These are phyloP conservation scores for Wickerhamiella allomyrinae DNA, from an alignment of 805 yeast genomes.

Conservation along the genomic window DNA sequence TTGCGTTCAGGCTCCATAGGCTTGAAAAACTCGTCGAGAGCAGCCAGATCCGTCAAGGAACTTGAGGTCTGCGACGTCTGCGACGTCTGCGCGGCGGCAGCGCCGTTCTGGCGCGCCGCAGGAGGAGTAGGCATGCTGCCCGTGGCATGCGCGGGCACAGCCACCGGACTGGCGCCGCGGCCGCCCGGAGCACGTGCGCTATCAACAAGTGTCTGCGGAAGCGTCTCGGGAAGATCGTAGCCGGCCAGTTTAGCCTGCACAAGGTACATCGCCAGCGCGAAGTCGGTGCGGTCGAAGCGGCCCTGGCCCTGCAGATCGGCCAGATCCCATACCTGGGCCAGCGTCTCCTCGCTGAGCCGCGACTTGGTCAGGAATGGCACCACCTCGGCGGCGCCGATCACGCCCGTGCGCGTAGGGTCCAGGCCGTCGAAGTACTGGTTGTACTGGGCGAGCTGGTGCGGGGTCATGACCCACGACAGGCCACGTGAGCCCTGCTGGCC, in stretches of 20 bases:
- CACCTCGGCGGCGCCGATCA: slow-evolving; percentile 61
- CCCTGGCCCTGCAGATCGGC: slow-evolving; percentile 84
- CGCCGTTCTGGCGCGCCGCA: slow-evolving; percentile 6
- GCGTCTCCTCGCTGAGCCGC: slow-evolving; percentile 63
- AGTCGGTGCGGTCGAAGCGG: slow-evolving; percentile 63
- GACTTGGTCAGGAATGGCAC: slow-evolving; percentile 85
- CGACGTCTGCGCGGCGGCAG: too few species aligned
- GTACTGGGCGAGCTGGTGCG: slow-evolving; percentile 60
- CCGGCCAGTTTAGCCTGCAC: slow-evolving; percentile 79
- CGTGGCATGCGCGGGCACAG: not conserved
- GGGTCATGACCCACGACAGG: slow-evolving; percentile 44
- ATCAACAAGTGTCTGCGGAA: slow-evolving; percentile 9
- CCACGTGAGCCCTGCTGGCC: slow-evolving; percentile 6
- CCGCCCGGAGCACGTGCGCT: not conserved
- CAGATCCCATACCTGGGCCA: slow-evolving; percentile 90
- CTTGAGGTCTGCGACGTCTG: slow-evolving; percentile 7
- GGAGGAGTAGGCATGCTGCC: slow-evolving; percentile 10
- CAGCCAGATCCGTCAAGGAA: slow-evolving; percentile 22
- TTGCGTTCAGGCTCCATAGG: slow-evolving; percentile 13
- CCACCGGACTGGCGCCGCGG: not conserved
- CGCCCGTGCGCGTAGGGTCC: slow-evolving; percentile 51
- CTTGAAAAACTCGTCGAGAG: slow-evolving; percentile 15
- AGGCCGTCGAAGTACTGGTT: slow-evolving; percentile 66
- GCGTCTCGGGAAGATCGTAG: slow-evolving; percentile 50
- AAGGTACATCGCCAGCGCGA: slow-evolving; percentile 84